Percentiles rank a stretch among this genome's conserved stretches.
These are phyloP conservation scores for Globisporangium megalacanthum DNA, from an alignment of 352 stramenopile genomes.

Conservation along the genomic window DNA sequence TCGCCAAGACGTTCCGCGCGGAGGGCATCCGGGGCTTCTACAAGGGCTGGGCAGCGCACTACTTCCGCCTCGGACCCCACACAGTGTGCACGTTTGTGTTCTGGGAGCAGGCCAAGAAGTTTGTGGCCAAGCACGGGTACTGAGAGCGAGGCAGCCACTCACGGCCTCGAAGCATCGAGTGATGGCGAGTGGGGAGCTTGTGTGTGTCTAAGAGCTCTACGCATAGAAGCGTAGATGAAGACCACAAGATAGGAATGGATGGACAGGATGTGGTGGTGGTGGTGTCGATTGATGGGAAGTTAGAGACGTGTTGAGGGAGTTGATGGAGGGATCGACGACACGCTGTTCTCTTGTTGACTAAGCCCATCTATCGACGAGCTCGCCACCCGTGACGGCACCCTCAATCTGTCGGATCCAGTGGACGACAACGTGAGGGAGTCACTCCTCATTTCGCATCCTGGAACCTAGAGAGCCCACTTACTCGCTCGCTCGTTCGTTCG, in stretches of 20 bases:
- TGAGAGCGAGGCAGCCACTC: constrained; percentile 16
- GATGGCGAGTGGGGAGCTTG: background rate
- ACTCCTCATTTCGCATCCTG: no score
- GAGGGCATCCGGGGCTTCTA: constrained; percentile 80
- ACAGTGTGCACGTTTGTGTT: constrained; percentile 86
- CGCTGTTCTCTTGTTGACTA: no score
- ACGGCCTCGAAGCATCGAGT: background rate
- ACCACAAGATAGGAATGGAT: no score
- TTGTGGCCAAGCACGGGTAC: constrained; percentile 58
- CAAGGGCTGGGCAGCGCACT: constrained; percentile 85
- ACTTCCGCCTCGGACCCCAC: constrained; percentile 82
- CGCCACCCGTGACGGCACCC: no score
- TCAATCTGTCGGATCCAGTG: no score
- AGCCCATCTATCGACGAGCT: no score
- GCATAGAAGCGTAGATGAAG: no score
- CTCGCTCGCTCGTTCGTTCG: background rate
- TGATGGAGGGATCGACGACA: no score
- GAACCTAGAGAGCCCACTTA: background rate
- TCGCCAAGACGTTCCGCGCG: constrained; percentile 70
- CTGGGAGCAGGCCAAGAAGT: constrained; percentile 78
- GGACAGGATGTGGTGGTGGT: no score
- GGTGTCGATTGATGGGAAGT: no score
- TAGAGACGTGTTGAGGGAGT: no score
- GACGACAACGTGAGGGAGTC: no score
- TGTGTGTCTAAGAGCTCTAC: background rate